Base-by-base conservation (phyloP, 2,329 filamentous ascomycete species). In the Ilyonectria robusta region DNA sequence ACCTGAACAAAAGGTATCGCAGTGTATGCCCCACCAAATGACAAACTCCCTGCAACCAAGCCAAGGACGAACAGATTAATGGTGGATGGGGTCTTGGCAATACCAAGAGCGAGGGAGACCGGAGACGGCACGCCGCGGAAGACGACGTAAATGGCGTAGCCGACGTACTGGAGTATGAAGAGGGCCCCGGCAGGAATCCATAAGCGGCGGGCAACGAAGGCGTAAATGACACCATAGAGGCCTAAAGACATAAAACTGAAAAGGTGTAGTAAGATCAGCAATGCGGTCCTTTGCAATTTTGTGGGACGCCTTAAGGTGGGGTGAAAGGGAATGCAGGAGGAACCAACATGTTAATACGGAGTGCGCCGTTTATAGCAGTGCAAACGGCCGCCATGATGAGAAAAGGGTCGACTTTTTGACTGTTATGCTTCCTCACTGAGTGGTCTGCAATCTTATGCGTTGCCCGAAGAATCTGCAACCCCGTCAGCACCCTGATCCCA, bases 1-100 rank as follows among this genome's bases (percentile, higher is more conserved):
- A 65, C 55, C 48, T 65, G 62, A n/a, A 65, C 23, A 47, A 65
- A 65, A 13, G 62, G 62, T 23, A 65, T 65, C 6, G 62, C 62
- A 21, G 62, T 65, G 26, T 65, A 65, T 37, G 62, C 62, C n/a
- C 62, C 62, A 26, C 62, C 62, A 33, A 65, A 65, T 6, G 62
- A 65, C 21, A 65, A 37, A 19, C n/a, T 59, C 15, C 62, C 62
- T 1, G 62, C 62, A 2, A 65, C 62, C 46, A 65, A 21, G 23
- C 62, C 62, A 13, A 65, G 62, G 17, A 65, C 54, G 55, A 65
- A 65, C 17, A 65, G 23, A 33, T 65, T 59, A 7, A 65, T 47
- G 23, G 29, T n/a, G 26, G 62, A 65, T 29, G 62, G 62, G 15
- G 62, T 65, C 55, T 46, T 23, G 23, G 62, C 62, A 35, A 65